Base-by-base conservation (phyloP, 441 rosid genomes). In the Arabidopsis lyrata region DNA sequence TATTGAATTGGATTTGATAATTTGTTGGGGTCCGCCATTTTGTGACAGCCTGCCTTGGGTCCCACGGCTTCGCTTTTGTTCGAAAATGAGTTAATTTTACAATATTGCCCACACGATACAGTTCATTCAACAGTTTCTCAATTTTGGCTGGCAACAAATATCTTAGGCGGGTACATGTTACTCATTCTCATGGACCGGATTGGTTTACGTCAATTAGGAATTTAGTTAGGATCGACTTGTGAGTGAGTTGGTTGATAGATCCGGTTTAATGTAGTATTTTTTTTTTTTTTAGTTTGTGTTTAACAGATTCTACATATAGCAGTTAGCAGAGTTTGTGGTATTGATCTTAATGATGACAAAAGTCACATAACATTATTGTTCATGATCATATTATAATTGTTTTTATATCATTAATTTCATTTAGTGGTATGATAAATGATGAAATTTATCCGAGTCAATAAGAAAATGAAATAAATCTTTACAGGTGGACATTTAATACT, bases 21-120 rank as follows among this genome's bases (percentile, higher is more conserved):
- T 36, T 50, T 0, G 54, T 74, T 49, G 73, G 78, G 78, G 67
- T 74, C 78, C 78, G 78, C 78, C 68, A 5, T 56, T 4, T 35
- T 56, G 42, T 53, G 68, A 27, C 72, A 69, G 66, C 57, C 69
- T 75, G 78, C 29, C 58, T 61, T 60, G 34, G 48, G 62, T 54
- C 58, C 63, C 55, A 55, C 55, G 15, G 10, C 4, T 41, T 1
- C 27, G 34, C 59, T 63, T 38, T 9, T 54, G 48, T 65, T 11
- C 53, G 44, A 45, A 45, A 45, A 38, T 60, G 3, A 29, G 14
- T 38, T 10, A 9, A 45, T 63, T 45, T 45, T 14, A 63, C 29
- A 32, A 63, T 32, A 45, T 63, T 63, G 29, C 31, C 41, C 68
- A 63, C 54, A 45, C 55, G 68, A 63, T 45, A 41, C 67, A 47